A percentile compares a stretch with the other conserved stretches of the same genome.
phyloP scores from a whole-genome alignment of 192 early-diverging fungal genomes.

The Dissophora globulifera region DNA sequence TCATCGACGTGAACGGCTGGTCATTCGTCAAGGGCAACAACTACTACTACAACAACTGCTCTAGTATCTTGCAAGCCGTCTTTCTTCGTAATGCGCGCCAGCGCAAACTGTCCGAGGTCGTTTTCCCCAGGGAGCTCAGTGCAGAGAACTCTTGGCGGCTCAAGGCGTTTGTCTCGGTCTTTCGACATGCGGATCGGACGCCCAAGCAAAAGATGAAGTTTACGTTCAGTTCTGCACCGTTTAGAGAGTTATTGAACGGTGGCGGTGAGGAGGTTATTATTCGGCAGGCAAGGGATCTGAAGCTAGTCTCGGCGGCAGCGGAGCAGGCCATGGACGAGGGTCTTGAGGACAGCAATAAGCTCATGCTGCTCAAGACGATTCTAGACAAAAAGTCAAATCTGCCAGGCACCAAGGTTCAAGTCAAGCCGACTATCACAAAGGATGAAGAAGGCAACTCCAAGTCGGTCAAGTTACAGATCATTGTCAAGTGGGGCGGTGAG shows the following conservation, averaged over 20 bases:
- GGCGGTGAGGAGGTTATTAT: constrained; percentile 82
- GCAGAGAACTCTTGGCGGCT: constrained; percentile 90
- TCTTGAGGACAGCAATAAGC: constrained; percentile 59
- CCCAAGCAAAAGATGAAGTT: constrained; percentile 99
- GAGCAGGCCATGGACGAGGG: constrained; percentile 63
- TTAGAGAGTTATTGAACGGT: constrained; percentile 76
- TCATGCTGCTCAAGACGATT: constrained; percentile 79
- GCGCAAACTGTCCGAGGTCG: constrained; percentile 63
- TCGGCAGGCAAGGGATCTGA: constrained; percentile 76
- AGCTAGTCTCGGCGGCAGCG: constrained; percentile 72
- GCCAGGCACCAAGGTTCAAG: constrained; percentile 92
- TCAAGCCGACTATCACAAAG: constrained; percentile 83
- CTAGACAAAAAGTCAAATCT: constrained; percentile 82
- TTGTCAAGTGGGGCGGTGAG: constrained; percentile 97
- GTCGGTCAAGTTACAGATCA: constrained; percentile 83
- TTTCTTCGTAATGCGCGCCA: constrained; percentile 77
- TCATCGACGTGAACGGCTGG: constrained; percentile 99
- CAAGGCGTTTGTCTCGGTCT: constrained; percentile 93
- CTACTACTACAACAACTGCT: constrained; percentile 91
- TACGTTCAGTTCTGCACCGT: constrained; percentile 74
- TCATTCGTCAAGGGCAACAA: constrained; percentile 98
- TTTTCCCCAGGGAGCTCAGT: constrained; percentile 64
- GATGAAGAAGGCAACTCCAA: constrained; percentile 44
- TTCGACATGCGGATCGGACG: constrained; percentile 95
- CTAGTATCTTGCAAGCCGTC: constrained; percentile 76